Evolutionary conservation across 148 eudicot species (phyloP).

Genomic region (Dysphania ambrosioides): DNA sequence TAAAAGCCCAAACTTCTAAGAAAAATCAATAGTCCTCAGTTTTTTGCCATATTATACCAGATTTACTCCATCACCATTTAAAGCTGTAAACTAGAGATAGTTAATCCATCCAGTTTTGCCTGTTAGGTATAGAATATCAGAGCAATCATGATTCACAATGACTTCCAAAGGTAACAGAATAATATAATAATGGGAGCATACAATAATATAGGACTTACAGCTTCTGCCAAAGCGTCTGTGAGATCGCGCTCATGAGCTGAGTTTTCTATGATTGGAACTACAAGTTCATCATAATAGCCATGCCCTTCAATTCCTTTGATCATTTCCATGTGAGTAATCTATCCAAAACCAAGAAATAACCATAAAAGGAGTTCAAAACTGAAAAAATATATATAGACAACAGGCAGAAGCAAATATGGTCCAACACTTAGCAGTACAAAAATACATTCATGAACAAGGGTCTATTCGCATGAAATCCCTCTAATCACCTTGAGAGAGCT

Average conservation of each 20-base stretch:
- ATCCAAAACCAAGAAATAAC: constrained; percentile 23
- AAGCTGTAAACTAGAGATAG: neutral
- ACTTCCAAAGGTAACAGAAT: neutral
- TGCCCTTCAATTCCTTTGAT: constrained; percentile 98
- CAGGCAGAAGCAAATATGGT: neutral
- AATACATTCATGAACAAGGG: neutral
- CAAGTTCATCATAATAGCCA: constrained; percentile 97
- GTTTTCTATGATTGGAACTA: constrained; percentile 92
- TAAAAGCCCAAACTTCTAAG: neutral
- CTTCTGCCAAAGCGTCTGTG: constrained; percentile 88
- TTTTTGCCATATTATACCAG: neutral
- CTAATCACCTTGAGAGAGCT: constrained; percentile 6
- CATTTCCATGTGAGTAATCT: constrained; percentile 99
- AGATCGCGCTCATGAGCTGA: constrained; percentile 92
- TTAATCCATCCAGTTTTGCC: neutral
- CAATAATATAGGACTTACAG: constrained; percentile 53
- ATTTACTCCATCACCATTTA: constrained; percentile 5
- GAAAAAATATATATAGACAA: neutral
- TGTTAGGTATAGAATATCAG: neutral
- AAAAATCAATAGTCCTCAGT: neutral
- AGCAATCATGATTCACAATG: neutral
- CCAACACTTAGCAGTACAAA: neutral
- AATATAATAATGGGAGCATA: neutral
- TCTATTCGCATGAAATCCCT: neutral
- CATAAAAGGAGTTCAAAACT: neutral